Evolutionary conservation across 768 basidiomycete genomes (phyloP), one percentile per base, ranked within the genome.

Genomic region (Termitomyces sp.): DNA sequence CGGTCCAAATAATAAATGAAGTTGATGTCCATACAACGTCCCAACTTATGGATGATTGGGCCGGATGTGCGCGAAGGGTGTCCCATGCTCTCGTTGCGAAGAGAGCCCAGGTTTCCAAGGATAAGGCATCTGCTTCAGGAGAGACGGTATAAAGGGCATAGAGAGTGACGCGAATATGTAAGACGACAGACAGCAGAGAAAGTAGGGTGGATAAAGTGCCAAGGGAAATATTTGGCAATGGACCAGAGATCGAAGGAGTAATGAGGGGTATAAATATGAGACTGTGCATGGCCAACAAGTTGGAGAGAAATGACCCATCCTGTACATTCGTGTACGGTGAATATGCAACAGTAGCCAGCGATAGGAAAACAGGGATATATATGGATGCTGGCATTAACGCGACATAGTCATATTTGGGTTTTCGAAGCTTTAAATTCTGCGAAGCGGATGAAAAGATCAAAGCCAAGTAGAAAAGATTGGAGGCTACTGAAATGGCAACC

Each of bases 401-500:
- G 20, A 23, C 5, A 18, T 13, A 33, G 1, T 20, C 5, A 1
- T 25, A 22, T 27, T 36, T 36, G 35, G 32, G n/a, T 42, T 54
- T 42, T 35, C 7, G 47, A 36, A 10, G 23, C n/a, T 39, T 31
- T 16, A 50, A 2, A n/a, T 55, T 29, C 15, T 25, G 25, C 32
- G 47, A 50, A 4, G 63, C 60, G 10, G 72, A 63, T 1, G 74
- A 70, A 11, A 76, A 63, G 29, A 71, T 58, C 7, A 85, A 52
- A 10, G 83, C 79, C 6, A 82, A 66, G 60, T 81, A 81, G 68
- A 87, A 88, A 18, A 90, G 72, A 51, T 82, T 80, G 0, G 80
- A 79, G 7, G 85, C 82, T 35, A 88, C 82, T 11, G 81, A 82
- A 43, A 89, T 82, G 31, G 88, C 85, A 51, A 90, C 85, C 20